A percentile compares a stretch with the other conserved stretches of the same genome.
Evolutionary conservation across 1,284 basidiomycete genomes (phyloP).

Genomic region (Naganishia albida): DNA sequence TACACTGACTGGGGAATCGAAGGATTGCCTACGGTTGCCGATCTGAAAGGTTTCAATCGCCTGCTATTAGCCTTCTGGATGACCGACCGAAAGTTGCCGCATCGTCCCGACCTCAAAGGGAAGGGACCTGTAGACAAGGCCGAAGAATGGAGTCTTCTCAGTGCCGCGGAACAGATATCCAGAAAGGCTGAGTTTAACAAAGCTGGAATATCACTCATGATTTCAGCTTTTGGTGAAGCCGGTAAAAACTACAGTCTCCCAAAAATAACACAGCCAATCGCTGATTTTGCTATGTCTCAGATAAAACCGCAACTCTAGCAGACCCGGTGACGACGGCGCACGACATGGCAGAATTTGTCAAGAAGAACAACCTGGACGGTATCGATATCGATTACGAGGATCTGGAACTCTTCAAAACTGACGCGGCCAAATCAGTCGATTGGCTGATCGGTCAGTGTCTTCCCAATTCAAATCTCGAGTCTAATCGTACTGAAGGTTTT

Average conservation of each 20-base stretch:
- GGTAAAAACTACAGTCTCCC: slow-evolving; percentile 34
- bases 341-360: slow-evolving; percentile 50
- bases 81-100: slow-evolving; percentile 30
- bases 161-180: slow-evolving; percentile 38
- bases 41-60: slow-evolving; percentile 49
- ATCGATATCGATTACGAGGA: slow-evolving; percentile 59
- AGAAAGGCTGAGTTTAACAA: slow-evolving; percentile 52
- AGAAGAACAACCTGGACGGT: slow-evolving; percentile 56
- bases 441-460: slow-evolving; percentile 45
- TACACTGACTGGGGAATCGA: too few species aligned
- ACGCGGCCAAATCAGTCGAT: slow-evolving; percentile 42
- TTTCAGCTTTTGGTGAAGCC: slow-evolving; percentile 56
- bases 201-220: slow-evolving; percentile 56
- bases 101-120: neutral
- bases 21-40: slow-evolving; percentile 38
- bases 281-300: neutral
- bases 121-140: slow-evolving; percentile 43
- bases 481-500: too few species aligned
- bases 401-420: slow-evolving; percentile 37
- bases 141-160: slow-evolving; percentile 43
- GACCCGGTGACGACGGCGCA: slow-evolving; percentile 49
- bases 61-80: slow-evolving; percentile 58
- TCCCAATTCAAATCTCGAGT: too few species aligned
- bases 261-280: neutral
- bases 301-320: slow-evolving; percentile 46